These are phyloP conservation scores for Hypocrella siamensis DNA, from an alignment of 2,329 filamentous ascomycete genomes.

Conservation along the genomic window DNA sequence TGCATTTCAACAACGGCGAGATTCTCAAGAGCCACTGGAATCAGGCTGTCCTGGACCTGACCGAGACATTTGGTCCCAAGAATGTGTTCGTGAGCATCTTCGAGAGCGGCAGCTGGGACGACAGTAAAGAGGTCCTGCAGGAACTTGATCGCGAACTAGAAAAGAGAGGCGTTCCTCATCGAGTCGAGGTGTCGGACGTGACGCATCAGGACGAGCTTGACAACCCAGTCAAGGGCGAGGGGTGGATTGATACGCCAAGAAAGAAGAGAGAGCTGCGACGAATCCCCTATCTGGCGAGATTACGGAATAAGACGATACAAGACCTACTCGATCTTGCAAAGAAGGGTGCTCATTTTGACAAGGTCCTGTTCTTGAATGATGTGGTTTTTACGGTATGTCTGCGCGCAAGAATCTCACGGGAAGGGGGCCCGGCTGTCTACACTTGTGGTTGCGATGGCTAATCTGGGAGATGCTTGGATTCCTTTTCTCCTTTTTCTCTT, in stretches of 20 bases:
- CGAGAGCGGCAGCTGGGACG: slow-evolving; percentile 55
- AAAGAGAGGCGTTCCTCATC: slow-evolving; percentile 32
- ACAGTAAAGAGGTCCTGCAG: slow-evolving; percentile 45
- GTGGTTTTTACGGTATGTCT: slow-evolving; percentile 38
- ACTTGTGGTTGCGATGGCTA: too few relatives aligned
- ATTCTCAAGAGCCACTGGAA: slow-evolving; percentile 49
- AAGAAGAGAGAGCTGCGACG: slow-evolving; percentile 41
- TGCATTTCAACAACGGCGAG: slow-evolving; percentile 51
- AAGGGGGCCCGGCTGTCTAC: too few relatives aligned
- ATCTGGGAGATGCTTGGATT: neutral
- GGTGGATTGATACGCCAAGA: slow-evolving; percentile 47
- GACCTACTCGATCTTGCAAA: slow-evolving; percentile 36
- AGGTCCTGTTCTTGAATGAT: slow-evolving; percentile 47
- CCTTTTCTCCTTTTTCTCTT: neutral
- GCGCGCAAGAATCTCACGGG: neutral
- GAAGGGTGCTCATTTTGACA: slow-evolving; percentile 37
- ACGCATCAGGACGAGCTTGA: slow-evolving; percentile 43
- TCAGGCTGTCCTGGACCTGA: slow-evolving; percentile 39
- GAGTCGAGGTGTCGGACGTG: slow-evolving; percentile 39
- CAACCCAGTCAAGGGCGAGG: slow-evolving; percentile 25
- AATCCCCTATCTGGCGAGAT: slow-evolving; percentile 50
- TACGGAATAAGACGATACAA: slow-evolving; percentile 48
- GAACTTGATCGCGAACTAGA: slow-evolving; percentile 40
- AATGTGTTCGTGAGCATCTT: slow-evolving; percentile 55
- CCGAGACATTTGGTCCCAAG: slow-evolving; percentile 37